Conservation (phyloP, 345 rosid species). For the Hirschfeldia incana region DNA sequence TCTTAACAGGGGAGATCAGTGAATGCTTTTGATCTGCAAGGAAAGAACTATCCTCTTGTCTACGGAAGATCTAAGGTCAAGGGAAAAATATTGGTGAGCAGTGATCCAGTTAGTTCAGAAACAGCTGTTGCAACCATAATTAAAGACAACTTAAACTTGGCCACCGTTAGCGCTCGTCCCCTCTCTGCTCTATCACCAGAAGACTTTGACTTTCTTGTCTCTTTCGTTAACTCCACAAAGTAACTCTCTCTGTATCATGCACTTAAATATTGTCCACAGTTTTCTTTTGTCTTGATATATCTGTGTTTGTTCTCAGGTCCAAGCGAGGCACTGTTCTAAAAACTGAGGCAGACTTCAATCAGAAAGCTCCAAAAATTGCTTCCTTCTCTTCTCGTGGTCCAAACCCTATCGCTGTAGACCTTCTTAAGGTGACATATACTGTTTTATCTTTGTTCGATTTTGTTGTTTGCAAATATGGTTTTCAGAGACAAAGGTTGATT, state of each 20-base stretch:
- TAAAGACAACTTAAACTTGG: not conserved
- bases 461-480: not conserved
- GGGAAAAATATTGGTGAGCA: slow-evolving; percentile 29
- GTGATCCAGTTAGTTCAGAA: accelerated
- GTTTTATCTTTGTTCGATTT: not conserved
- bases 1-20: slow-evolving; percentile 44
- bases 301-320: slow-evolving; percentile 4
- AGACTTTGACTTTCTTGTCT: not conserved
- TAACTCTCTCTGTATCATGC: slow-evolving; percentile 16
- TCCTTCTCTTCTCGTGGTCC: slow-evolving; percentile 45
- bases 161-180: slow-evolving; percentile 21
- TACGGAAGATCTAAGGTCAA: not conserved
- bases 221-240: slow-evolving; percentile 41
- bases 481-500: not conserved
- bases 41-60: slow-evolving; percentile 36
- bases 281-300: not conserved
- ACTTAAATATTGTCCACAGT: not conserved
- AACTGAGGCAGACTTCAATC: slow-evolving; percentile 23
- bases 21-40: slow-evolving; percentile 35
- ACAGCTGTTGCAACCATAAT: slow-evolving; percentile 34
- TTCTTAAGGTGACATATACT: slow-evolving; percentile 32
- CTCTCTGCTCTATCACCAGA: not conserved
- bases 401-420: slow-evolving; percentile 14
- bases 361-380: slow-evolving; percentile 33
- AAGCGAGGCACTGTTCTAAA: slow-evolving; percentile 31